Evolutionary conservation across 805 yeast genomes (phyloP).

Genomic region (Debaryomyces tyrocola): DNA sequence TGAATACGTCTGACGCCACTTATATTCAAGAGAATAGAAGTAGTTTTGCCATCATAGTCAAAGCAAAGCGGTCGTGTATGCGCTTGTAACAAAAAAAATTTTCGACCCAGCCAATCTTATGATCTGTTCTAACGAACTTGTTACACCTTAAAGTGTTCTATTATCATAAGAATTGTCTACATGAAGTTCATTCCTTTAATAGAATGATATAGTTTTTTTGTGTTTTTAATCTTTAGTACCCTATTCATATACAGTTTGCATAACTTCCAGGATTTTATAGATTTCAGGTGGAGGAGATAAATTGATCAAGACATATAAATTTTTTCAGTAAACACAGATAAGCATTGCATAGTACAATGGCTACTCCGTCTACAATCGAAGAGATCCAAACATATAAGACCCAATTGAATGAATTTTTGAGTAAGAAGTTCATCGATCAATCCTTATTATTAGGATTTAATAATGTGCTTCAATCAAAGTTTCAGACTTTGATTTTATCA

Average conservation of each 20-base stretch:
- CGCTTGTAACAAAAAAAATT: no score
- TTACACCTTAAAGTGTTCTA: no score
- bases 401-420: conserved; percentile 19
- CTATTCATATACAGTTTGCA: neutral
- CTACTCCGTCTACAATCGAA: conserved; percentile 5
- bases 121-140: no score
- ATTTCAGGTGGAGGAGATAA: no score
- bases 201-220: neutral
- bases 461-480: conserved; percentile 48
- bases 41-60: no score
- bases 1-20: no score
- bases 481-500: conserved; percentile 38
- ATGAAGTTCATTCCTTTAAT: neutral
- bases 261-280: neutral
- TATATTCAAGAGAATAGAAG: no score
- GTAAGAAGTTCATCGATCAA: conserved; percentile 32
- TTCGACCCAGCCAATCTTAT: no score
- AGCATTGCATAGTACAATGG: neutral
- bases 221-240: neutral
- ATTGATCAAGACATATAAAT: no score
- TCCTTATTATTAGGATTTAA: conserved; percentile 50
- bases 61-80: no score
- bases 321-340: neutral
- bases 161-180: neutral
- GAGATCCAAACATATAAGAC: conserved; percentile 16